Conservation (phyloP, 2,329 filamentous ascomycete genomes). For the Fusarium veterinarium region DNA sequence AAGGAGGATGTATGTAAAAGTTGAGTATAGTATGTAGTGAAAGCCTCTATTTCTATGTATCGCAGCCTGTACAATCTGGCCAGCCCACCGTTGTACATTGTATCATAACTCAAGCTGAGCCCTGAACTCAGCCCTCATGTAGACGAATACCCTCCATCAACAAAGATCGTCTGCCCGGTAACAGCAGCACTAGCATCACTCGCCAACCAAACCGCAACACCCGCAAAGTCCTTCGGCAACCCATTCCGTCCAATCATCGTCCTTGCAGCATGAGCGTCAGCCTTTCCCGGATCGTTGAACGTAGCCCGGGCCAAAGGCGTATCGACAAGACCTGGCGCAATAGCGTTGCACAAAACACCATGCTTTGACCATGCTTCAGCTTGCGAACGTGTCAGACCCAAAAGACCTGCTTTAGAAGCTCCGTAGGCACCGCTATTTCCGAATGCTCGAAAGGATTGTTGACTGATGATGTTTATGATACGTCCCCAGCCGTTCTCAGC, state of each 20-base stretch:
- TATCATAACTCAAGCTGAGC: background rate
- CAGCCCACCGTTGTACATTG: accelerated
- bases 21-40: background rate
- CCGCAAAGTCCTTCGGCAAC: slow-evolving; percentile 47
- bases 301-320: slow-evolving; percentile 44
- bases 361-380: slow-evolving; percentile 50
- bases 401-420: slow-evolving; percentile 48
- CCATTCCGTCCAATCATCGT: slow-evolving; percentile 50
- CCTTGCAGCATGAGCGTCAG: slow-evolving; percentile 40
- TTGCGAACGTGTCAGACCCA: slow-evolving; percentile 49
- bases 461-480: slow-evolving; percentile 50
- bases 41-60: background rate
- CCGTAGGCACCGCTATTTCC: slow-evolving; percentile 51
- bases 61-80: accelerated
- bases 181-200: slow-evolving; percentile 48
- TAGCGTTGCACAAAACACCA: slow-evolving; percentile 50
- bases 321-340: slow-evolving; percentile 49
- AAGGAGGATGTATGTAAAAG: background rate
- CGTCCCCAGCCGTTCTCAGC: slow-evolving; percentile 47
- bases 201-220: slow-evolving; percentile 46
- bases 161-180: slow-evolving; percentile 50
- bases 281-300: slow-evolving; percentile 37
- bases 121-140: background rate
- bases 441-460: slow-evolving; percentile 48
- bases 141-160: slow-evolving; percentile 51